Evolutionary conservation across 2,329 filamentous ascomycete species (phyloP).

Genomic region (Penicillium decumbens): DNA sequence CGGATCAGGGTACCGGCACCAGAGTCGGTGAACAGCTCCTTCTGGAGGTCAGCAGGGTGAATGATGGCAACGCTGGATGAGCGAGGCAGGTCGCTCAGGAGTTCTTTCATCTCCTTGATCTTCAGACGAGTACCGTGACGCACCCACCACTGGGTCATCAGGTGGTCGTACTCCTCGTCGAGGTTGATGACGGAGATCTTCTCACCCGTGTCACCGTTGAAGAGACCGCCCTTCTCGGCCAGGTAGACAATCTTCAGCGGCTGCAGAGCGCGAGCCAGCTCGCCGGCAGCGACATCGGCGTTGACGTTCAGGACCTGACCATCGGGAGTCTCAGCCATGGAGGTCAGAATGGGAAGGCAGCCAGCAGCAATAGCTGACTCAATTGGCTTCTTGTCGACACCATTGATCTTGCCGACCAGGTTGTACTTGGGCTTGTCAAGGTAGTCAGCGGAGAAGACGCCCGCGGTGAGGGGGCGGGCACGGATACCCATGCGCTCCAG

Average conservation of each 20-base stretch:
- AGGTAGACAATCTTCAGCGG: constrained; percentile 97
- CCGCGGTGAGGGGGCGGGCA: constrained; percentile 80
- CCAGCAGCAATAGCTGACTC: constrained; percentile 86
- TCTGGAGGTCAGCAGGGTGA: constrained; percentile 90
- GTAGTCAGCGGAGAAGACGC: constrained; percentile 89
- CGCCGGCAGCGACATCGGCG: constrained; percentile 90
- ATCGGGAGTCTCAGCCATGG: constrained; percentile 88
- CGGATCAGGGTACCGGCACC: constrained; percentile 91
- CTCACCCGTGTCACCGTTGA: constrained; percentile 86
- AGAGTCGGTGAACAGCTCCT: constrained; percentile 93
- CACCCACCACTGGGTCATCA: constrained; percentile 94
- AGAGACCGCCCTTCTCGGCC: constrained; percentile 95
- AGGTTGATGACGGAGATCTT: constrained; percentile 97
- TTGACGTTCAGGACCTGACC: constrained; percentile 96
- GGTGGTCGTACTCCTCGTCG: constrained; percentile 87
- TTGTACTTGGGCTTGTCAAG: constrained; percentile 95
- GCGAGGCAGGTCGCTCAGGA: constrained; percentile 80
- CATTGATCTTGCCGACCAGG: constrained; percentile 89
- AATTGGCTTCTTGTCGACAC: constrained; percentile 84
- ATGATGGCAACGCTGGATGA: constrained; percentile 97
- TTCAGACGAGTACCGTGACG: constrained; percentile 91
- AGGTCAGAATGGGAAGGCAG: constrained; percentile 88
- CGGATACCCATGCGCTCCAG: constrained; percentile 85
- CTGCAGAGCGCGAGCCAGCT: constrained; percentile 81
- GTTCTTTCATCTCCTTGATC: constrained; percentile 95